phyloP scores from a whole-genome alignment of 225 moss, liverwort and hornwort genomes.

The Climacium dendroides region DNA sequence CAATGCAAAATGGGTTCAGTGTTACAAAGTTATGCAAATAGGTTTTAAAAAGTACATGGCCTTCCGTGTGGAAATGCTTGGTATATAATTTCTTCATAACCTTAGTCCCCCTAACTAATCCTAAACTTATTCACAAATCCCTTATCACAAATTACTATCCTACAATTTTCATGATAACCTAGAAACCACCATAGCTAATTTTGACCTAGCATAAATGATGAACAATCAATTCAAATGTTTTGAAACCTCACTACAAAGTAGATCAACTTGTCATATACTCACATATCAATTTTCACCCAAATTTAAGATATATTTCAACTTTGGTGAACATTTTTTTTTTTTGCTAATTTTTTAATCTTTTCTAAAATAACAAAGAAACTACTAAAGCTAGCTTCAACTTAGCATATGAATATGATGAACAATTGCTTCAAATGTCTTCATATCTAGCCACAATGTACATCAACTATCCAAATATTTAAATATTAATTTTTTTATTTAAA shows the following conservation, averaged over 20 bases:
- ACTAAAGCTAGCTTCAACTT: no score
- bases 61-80: rapidly evolving
- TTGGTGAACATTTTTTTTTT: no score
- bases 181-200: rapidly evolving
- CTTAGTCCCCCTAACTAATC: neutral
- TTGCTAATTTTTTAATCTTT: neutral
- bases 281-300: neutral
- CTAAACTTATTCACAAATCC: neutral
- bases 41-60: rapidly evolving
- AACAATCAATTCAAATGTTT: neutral
- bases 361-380: no score
- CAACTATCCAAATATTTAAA: neutral
- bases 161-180: neutral
- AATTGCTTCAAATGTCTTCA: no score
- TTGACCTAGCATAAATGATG: neutral
- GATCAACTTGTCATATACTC: neutral
- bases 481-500: no score
- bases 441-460: no score
- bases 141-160: neutral
- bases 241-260: neutral
- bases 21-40: neutral
- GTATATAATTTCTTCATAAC: neutral
- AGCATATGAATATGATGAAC: no score
- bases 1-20: rapidly evolving
- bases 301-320: no score